Conservation (phyloP, 805 yeast genomes). For the Candida chilensis region DNA sequence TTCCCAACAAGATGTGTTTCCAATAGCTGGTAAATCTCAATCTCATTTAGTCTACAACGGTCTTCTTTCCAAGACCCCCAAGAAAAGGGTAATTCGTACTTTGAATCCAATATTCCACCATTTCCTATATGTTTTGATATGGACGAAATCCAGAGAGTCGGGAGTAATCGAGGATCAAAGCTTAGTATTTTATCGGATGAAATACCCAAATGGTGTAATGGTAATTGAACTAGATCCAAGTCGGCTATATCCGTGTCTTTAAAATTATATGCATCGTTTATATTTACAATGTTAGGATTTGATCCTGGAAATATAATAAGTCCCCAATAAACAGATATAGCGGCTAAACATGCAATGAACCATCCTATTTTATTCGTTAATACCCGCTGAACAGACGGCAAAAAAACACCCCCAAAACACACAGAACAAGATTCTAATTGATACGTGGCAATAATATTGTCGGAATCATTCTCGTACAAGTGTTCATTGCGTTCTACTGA, state of each 20-base stretch:
- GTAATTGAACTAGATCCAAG: neutral
- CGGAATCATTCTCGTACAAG: too few relatives aligned
- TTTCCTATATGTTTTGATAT: neutral
- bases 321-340: too few relatives aligned
- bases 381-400: too few relatives aligned
- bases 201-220: neutral
- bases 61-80: conserved; percentile 7
- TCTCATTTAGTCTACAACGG: neutral
- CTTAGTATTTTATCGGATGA: neutral
- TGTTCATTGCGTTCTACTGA: too few relatives aligned
- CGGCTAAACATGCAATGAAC: too few relatives aligned
- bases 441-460: too few relatives aligned
- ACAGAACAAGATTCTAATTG: too few relatives aligned
- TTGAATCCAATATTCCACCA: conserved; percentile 1
- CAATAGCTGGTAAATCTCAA: conserved; percentile 1
- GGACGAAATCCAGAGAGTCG: conserved; percentile 7
- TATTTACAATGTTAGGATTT: too few relatives aligned
- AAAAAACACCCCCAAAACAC: too few relatives aligned
- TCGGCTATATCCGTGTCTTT: neutral
- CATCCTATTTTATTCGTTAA: too few relatives aligned
- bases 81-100: conserved; percentile 7
- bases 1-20: conserved; percentile 1
- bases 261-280: neutral
- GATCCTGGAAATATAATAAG: too few relatives aligned
- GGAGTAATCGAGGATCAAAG: conserved; percentile 11